Base-by-base conservation (phyloP, 2,329 filamentous ascomycete species). In the Botryotinia narcissicola region DNA sequence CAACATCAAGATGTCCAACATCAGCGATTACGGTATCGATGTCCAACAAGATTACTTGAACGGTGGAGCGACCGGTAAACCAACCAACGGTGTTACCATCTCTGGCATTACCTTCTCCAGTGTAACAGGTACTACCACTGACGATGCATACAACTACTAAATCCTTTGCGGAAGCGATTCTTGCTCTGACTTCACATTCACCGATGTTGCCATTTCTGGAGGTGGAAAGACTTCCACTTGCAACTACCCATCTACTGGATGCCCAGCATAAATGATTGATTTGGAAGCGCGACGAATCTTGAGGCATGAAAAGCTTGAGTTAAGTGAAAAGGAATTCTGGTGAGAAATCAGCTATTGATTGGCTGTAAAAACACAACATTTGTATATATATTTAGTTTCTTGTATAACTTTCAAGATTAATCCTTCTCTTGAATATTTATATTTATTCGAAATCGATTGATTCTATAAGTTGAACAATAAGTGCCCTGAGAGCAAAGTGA, bases 41-140 rank as follows among this genome's bases (percentile, higher is more conserved):
- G 85, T 90, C 73, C 83, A 89, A 80, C 88, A 90, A 82, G 87
- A 89, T 79, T 87, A 87, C 63, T 70, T 77, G 74, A 79, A 79
- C 62, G 77, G 77, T 9, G 75, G 74, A 20, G 71, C 78, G 22
- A 79, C 77, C 1, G 78, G 77, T 6, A 73, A 64, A 0, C 75
- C 78, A n/a, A 78, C 78, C 0, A 75, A 75, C 10, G 75, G 86
- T 35, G 85, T 88, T 22, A 86, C 84, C 14, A 87, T 88, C 79
- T 87, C 86, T 8, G 83, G 82, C 25, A 75, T 88, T 6, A 84
- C 82, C 3, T 79, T 88, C 74, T 79, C 80, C 64, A 79, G 82
- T 69, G 82, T 88, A 73, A 83, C 78, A 2, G 86, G 86, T 35
- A 77, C 77, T 1, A 84, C 87, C 60, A 74, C 35, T 32, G 70